Base-by-base conservation (phyloP, 345 rosid genomes). In the Lumnitzera littorea region DNA sequence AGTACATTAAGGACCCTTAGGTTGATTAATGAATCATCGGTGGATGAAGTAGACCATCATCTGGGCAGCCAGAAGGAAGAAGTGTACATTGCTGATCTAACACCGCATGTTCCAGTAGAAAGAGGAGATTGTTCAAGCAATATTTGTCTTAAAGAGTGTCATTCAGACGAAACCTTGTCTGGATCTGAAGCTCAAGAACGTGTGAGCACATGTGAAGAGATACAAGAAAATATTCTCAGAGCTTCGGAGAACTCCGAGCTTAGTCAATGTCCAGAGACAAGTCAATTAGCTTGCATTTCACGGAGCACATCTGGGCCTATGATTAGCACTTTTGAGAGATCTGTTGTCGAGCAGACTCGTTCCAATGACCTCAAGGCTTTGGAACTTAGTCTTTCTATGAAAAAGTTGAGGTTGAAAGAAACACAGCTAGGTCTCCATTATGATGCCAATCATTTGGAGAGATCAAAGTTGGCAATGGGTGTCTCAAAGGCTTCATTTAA, bases 1-100 rank as follows among this genome's bases (percentile, higher is more conserved):
- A 84, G 89, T 78, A 90, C 97, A 53, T 70, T 94, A 76, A 86
- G 66, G 82, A 88, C 91, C 46, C 97, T 90, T 56, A 80, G 82
- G 65, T 67, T 79, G 78, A 81, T 84, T 51, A 83, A 78, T 50
- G 86, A 80, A 16, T 78, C 88, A 54, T 62, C 82, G 4, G n/a
- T 51, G 16, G 72, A 70, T 53, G 68, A 51, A 51, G 65, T 57
- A 53, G 57, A 20, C 23, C 56, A 20, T 62, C 58, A 50, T 48
- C 61, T 67, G 49, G 64, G 70, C 50, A 55, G 56, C 47, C 72
- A 52, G 12, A 66, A 70, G 58, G 65, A 12, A 17, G 76, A 62
- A 27, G 55, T 52, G 31, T 81, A 66, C 41, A 67, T 55, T 61
- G 47, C 76, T 11, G 66, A 72, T n/a, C 2, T 24, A 31, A 51